Percentiles rank a stretch among this genome's conserved stretches.
Evolutionary conservation across 164 flowering plant genomes (phyloP).

Genomic region (grape (Vitis vinifera)): ASM3070453v1 NC_081821.1:10562001-10562500

Average conservation of each 20-base stretch:
- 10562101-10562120: too few relatives aligned
- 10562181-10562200: too few relatives aligned
- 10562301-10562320: background rate
- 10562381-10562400: too few relatives aligned
- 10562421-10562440: background rate
- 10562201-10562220: background rate
- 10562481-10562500: slow-evolving; percentile 34
- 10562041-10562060: too few relatives aligned
- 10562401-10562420: background rate
- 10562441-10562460: background rate
- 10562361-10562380: too few relatives aligned
- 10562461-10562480: background rate
- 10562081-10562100: too few relatives aligned
- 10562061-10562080: too few relatives aligned
- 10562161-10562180: too few relatives aligned
- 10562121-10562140: background rate
- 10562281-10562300: background rate
- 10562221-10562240: background rate
- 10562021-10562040: too few relatives aligned
- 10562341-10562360: background rate
- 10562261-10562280: background rate
- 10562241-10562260: background rate
- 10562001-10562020: too few relatives aligned
- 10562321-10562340: background rate
- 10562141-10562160: background rate